A percentile compares a stretch with the other conserved stretches of the same genome.
Evolutionary conservation across 805 yeast species (phyloP).

Genomic region (Scheffersomyces spartinae): DNA sequence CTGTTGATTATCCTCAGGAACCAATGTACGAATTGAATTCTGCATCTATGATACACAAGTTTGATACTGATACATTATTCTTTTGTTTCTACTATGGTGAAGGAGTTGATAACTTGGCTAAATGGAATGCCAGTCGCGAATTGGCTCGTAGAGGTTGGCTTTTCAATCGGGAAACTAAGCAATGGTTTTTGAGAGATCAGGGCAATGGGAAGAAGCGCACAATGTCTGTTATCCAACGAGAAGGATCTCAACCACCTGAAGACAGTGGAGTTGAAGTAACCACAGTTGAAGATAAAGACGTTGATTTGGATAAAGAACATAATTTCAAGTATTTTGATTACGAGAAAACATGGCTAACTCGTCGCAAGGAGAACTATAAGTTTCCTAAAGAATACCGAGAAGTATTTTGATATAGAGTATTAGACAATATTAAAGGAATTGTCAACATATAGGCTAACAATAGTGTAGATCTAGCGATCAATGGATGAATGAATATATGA

Average conservation of each 20-base stretch:
- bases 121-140: conserved; percentile 63
- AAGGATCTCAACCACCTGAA: too few relatives aligned
- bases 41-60: conserved; percentile 48
- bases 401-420: conserved; percentile 8
- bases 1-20: conserved; percentile 81
- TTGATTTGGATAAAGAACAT: conserved; percentile 10
- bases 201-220: too few relatives aligned
- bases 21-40: conserved; percentile 60
- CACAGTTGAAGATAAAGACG: conserved; percentile 8
- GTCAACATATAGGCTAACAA: too few relatives aligned
- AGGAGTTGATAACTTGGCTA: conserved; percentile 20
- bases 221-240: too few relatives aligned
- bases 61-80: conserved; percentile 80
- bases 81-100: conserved; percentile 82
- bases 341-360: conserved; percentile 33
- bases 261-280: too few relatives aligned
- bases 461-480: too few relatives aligned
- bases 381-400: conserved; percentile 16
- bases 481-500: too few relatives aligned
- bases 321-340: conserved; percentile 33
- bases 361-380: conserved; percentile 26
- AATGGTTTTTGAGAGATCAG: conserved; percentile 72
- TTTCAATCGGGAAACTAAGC: conserved; percentile 55
- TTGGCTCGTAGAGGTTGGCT: conserved; percentile 74
- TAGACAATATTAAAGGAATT: too few relatives aligned